These are phyloP conservation scores for Chalciporus pseudorubinellus DNA, from an alignment of 768 basidiomycete species.

Conservation along the genomic window DNA sequence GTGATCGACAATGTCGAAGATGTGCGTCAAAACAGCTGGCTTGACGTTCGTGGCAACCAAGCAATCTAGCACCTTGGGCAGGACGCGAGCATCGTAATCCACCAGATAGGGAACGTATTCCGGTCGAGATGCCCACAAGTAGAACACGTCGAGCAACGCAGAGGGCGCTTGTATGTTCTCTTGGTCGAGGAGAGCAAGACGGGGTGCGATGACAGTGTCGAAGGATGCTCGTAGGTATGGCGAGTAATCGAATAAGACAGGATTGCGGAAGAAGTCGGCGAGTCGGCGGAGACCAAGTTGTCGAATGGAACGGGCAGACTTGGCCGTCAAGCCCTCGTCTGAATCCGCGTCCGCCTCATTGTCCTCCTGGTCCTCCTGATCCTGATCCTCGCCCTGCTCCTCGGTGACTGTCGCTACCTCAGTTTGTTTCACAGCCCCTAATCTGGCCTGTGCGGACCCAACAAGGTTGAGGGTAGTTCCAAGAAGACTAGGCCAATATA, in stretches of 20 bases:
- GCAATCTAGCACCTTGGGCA: constrained; percentile 82
- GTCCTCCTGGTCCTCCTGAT: constrained; percentile 36
- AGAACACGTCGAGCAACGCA: constrained; percentile 81
- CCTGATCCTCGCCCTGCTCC: constrained; percentile 18
- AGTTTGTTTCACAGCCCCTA: constrained; percentile 34
- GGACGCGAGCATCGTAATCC: constrained; percentile 59
- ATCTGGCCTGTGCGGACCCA: constrained; percentile 57
- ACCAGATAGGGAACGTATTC: constrained; percentile 65
- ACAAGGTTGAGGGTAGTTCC: constrained; percentile 65
- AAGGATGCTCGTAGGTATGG: constrained; percentile 70
- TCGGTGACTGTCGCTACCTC: constrained; percentile 23
- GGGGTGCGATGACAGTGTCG: constrained; percentile 73
- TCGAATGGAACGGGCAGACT: constrained; percentile 59
- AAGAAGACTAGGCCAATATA: constrained; percentile 75
- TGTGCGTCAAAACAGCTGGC: constrained; percentile 70
- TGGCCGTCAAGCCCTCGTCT: constrained; percentile 32
- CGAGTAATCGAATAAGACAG: constrained; percentile 70
- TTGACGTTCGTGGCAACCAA: constrained; percentile 84
- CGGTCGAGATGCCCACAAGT: constrained; percentile 63
- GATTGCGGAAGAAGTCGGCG: constrained; percentile 81
- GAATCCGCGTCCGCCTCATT: constrained; percentile 34
- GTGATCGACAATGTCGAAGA: constrained; percentile 84
- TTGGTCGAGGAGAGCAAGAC: constrained; percentile 65
- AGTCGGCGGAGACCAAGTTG: constrained; percentile 84
- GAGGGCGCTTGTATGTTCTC: constrained; percentile 95